phyloP scores from a whole-genome alignment of 2,329 filamentous ascomycete species.

The Capronia coronata region DNA sequence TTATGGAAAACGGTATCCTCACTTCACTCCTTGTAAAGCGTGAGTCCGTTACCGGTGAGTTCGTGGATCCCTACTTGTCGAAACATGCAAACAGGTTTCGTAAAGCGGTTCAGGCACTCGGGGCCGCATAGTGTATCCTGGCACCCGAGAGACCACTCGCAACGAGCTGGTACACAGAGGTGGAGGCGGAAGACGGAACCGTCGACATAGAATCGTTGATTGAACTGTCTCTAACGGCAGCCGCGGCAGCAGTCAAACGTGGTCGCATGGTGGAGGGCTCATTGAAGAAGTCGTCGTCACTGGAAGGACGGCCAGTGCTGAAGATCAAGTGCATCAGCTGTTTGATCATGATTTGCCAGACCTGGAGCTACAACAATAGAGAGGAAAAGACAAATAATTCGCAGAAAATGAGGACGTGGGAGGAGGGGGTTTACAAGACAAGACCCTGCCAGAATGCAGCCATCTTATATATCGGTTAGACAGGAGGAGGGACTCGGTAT shows the following conservation, averaged over 20 bases:
- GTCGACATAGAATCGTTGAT: not conserved
- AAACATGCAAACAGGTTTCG: not conserved
- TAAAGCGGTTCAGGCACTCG: conserved; percentile 15
- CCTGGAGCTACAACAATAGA: no score
- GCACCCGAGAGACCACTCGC: conserved; percentile 6
- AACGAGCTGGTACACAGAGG: conserved; percentile 14
- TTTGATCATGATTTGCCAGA: conserved; percentile 13
- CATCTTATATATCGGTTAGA: no score
- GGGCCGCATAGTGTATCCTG: conserved; percentile 18
- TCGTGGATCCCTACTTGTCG: no score
- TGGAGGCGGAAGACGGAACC: not conserved
- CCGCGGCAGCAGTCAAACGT: conserved; percentile 19
- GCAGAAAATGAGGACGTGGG: no score
- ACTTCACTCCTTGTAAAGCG: not conserved
- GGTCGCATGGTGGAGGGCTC: conserved; percentile 24
- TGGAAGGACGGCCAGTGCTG: conserved; percentile 13
- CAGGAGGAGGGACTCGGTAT: no score
- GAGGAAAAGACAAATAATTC: no score
- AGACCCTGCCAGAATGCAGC: no score
- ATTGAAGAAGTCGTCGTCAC: conserved; percentile 24
- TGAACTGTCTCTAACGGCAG: conserved; percentile 4
- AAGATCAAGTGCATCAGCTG: conserved; percentile 15
- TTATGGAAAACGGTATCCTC: no score
- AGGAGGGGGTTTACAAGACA: no score
- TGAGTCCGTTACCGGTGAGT: not conserved